Base-by-base conservation (phyloP, 768 basidiomycete genomes). In the Mycena vitilis region DNA sequence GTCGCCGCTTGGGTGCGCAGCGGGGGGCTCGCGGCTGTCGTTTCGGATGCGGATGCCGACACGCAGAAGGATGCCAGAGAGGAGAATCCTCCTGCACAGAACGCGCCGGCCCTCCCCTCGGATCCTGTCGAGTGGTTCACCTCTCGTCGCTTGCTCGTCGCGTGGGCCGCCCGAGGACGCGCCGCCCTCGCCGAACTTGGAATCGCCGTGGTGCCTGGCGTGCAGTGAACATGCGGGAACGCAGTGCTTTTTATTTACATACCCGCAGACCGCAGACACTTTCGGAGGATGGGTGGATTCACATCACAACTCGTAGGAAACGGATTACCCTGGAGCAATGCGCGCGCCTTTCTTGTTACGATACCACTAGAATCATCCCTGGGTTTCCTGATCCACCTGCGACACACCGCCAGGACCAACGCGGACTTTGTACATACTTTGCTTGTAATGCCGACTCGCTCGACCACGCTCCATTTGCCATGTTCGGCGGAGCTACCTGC, bases 141-240 rank as follows among this genome's bases (percentile, higher is more conserved):
- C 53, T 78, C 88, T 38, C 63, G 76, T 8, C 74, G 63, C 20
- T 77, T 81, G 11, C 40, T 88, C 64, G 59, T 65, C 18, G 81
- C 82, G 69, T 92, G 91, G 91, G 87, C 83, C 1, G 71, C 70
- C 44, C 77, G 80, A 15, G 91, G 91, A 6, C 80, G 85, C 23
- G 73, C 71, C 54, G 86, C 87, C n/a, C 75, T 91, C 62, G 74
- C 75, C 5, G 81, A 74, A 66, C 75, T 92, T 40, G 83, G 81
- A 12, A 86, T 92, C 47, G 78, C 80, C 4, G 67, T 64, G 11
- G 60, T 44, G 48, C 56, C 66, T 1, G 71, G 63, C 15, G 56
- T 71, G 8, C 60, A 71, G 49, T 71, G 64, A 68, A 25, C 45
- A 16, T 20, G 12, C 20, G 23, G 22, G 40, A 42, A 22, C 2